These are phyloP conservation scores for sorghum (Sorghum bicolor) DNA, from an alignment of 176 grass and related monocot genomes.

Conservation along the genomic window Sorghum_bicolor_NCBIv3 NC_012871.2:65309001-65309500, in stretches of 20 bases:
- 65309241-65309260: neutral
- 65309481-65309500: conserved; percentile 71
- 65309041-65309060: neutral
- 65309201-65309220: neutral
- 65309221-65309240: neutral
- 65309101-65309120: conserved; percentile 67
- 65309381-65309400: conserved; percentile 17
- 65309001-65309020: conserved; percentile 9
- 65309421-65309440: conserved; percentile 38
- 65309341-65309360: conserved; percentile 11
- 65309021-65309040: conserved; percentile 34
- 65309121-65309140: conserved; percentile 49
- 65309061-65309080: neutral
- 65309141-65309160: conserved; percentile 27
- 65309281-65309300: neutral
- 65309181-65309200: conserved; percentile 17
- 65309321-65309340: conserved; percentile 20
- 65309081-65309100: conserved; percentile 55
- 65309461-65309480: conserved; percentile 57
- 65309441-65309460: conserved; percentile 56
- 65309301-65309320: conserved; percentile 13
- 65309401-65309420: conserved; percentile 2
- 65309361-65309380: neutral
- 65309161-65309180: neutral
- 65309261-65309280: neutral